Base-by-base conservation (phyloP, 2,329 filamentous ascomycete genomes). In the Fusarium torreyae region DNA sequence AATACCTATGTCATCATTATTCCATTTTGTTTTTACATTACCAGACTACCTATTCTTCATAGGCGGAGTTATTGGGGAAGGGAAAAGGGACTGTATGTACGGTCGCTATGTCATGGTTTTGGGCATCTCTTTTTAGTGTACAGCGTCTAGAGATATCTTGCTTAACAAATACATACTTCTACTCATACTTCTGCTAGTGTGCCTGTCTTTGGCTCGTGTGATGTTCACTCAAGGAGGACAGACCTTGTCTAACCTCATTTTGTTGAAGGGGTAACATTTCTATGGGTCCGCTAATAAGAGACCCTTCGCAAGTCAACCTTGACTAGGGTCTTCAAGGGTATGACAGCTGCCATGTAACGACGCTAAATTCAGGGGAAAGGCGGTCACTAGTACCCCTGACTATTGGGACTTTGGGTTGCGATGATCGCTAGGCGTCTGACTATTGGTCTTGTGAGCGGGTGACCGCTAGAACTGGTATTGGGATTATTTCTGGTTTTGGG, bases 131-230 rank as follows among this genome's bases (percentile, higher is more conserved):
- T 43, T 31, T 46, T 43, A 34, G 49, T 54, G 50, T 48, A 66
- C 26, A 67, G 63, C 63, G 56, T 63, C 13, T 67, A 54, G 50
- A 67, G 48, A 24, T 40, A 49, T 42, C 24, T 36, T 62, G n/a
- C 39, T 45, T 18, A 52, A 51, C 34, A 20, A 55, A 67, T 57
- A 24, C 50, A 56, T 56, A 49, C 31, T 40, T 45, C 11, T 17
- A 33, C 28, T 22, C 14, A 20, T 13, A 26, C 13, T 22, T 36
- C 1, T 36, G 28, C 6, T 17, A 15, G 5, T 11, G 7, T 31
- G 10, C 6, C 11, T 3, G 6, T 8, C n/a, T 24, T n/a, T 17
- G 6, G 24, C 5, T 18, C 11, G 24, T 45, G 26, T 31, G 20
- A 24, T 24, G 20, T 14, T 24, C n/a, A 42, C 8, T n/a, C 2